Evolutionary conservation across 2,329 filamentous ascomycete genomes (phyloP).

Genomic region (Acarospora socialis): DNA sequence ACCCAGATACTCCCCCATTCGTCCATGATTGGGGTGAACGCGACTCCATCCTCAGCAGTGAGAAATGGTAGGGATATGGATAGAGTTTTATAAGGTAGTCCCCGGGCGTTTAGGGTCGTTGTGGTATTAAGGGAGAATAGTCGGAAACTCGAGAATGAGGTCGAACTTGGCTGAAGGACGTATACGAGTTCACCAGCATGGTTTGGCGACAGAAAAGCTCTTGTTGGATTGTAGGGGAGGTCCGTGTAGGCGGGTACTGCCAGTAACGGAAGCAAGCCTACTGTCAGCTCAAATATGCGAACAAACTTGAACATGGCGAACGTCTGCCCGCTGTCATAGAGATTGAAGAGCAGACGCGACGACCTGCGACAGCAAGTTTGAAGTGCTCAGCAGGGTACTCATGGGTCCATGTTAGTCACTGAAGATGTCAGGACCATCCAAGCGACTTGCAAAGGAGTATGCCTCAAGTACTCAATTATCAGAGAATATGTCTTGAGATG

Average conservation of each 20-base stretch:
- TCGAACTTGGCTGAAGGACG: constrained; percentile 47
- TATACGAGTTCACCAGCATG: constrained; percentile 47
- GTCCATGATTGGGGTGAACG: constrained; percentile 56
- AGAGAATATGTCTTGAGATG: no score
- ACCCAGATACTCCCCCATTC: constrained; percentile 56
- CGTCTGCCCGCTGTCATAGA: no score
- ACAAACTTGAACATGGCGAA: no score
- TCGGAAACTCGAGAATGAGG: constrained; percentile 21
- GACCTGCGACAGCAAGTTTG: no score
- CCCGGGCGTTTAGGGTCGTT: constrained; percentile 17
- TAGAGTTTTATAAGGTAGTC: constrained; percentile 29
- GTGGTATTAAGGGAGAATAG: constrained; percentile 14
- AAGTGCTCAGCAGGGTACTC: no score
- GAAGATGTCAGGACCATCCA: no score
- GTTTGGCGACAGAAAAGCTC: constrained; percentile 45
- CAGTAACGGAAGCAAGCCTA: constrained; percentile 8
- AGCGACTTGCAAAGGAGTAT: no score
- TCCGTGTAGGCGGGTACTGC: constrained; percentile 19
- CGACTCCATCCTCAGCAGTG: constrained; percentile 30
- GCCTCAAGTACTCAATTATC: no score
- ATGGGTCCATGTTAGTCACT: no score
- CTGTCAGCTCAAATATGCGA: no score
- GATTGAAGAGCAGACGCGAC: no score
- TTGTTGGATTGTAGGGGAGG: constrained; percentile 67
- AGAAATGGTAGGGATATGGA: constrained; percentile 51